phyloP scores from a whole-genome alignment of 768 basidiomycete genomes.

The Leccinum longicurvipes region DNA sequence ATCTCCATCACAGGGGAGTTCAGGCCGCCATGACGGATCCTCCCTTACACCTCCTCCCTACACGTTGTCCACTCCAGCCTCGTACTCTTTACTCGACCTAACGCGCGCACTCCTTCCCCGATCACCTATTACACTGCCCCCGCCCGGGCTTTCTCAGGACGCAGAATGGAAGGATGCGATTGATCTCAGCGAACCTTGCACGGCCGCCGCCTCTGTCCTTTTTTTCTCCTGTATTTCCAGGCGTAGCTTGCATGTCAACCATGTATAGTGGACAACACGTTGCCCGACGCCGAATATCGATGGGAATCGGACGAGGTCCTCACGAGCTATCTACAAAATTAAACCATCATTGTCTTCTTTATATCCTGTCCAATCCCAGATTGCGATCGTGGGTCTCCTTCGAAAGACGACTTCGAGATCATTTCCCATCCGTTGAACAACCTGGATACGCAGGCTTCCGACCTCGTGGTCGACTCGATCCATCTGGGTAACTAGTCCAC shows the following conservation, averaged over 20 bases:
- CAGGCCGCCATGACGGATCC: slow-evolving; percentile 2
- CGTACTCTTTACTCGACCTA: not conserved
- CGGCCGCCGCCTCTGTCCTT: not conserved
- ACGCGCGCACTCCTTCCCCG: not conserved
- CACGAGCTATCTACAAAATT: not conserved
- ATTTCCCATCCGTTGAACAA: slow-evolving; percentile 8
- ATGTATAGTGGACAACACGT: slow-evolving; percentile 2
- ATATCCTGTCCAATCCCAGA: slow-evolving; percentile 7
- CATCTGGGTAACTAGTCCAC: not conserved
- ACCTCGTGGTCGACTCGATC: not conserved
- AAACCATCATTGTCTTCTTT: not conserved
- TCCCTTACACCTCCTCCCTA: not conserved
- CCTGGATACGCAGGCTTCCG: not conserved
- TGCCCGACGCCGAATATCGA: not conserved
- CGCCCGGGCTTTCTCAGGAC: slow-evolving; percentile 5
- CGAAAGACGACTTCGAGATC: not conserved
- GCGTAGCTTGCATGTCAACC: not conserved
- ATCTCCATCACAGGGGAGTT: not conserved
- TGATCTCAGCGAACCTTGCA: slow-evolving; percentile 8
- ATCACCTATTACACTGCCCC: slow-evolving; percentile 2
- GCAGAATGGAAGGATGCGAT: slow-evolving; percentile 11
- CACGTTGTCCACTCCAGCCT: slow-evolving; percentile 13
- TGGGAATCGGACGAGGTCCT: slow-evolving; percentile 8
- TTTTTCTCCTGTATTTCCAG: not conserved
- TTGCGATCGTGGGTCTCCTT: slow-evolving; percentile 8